These are phyloP conservation scores for Albophoma yamanashiensis DNA, from an alignment of 2,329 filamentous ascomycete genomes.

Conservation along the genomic window DNA sequence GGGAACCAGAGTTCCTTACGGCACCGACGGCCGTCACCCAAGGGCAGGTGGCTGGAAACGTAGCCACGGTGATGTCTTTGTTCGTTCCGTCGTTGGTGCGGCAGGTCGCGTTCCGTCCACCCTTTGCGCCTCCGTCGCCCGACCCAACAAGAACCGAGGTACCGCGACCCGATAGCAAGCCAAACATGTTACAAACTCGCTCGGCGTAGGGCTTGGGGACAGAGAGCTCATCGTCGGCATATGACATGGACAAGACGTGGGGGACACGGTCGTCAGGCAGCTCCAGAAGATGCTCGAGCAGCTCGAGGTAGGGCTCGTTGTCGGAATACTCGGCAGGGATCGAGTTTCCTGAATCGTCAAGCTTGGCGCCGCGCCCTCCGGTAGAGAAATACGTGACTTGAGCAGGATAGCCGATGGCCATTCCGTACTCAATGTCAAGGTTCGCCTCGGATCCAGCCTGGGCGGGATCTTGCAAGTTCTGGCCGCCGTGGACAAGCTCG, in stretches of 20 bases:
- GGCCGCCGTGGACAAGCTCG: constrained; percentile 29
- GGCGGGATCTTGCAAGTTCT: constrained; percentile 28
- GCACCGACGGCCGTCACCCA: constrained; percentile 59
- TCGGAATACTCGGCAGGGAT: constrained; percentile 17
- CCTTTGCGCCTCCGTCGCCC: constrained; percentile 39
- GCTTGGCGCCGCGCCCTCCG: constrained; percentile 30
- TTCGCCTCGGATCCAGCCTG: constrained; percentile 32
- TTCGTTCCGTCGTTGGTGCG: constrained; percentile 47
- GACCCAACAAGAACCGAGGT: constrained; percentile 38
- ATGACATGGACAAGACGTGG: constrained; percentile 46
- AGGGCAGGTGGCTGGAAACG: constrained; percentile 57
- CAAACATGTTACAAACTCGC: constrained; percentile 41
- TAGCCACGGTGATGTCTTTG: constrained; percentile 43
- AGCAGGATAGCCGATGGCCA: constrained; percentile 33
- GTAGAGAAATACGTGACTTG: constrained; percentile 33
- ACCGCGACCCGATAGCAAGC: constrained; percentile 40
- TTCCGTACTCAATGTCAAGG: constrained; percentile 37
- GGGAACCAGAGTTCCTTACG: constrained; percentile 27
- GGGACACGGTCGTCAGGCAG: constrained; percentile 34
- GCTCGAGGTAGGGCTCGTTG: constrained; percentile 49
- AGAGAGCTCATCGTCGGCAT: constrained; percentile 46
- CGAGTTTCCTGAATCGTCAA: constrained; percentile 25
- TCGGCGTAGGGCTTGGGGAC: constrained; percentile 40
- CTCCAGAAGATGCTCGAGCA: constrained; percentile 37
- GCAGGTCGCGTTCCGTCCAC: constrained; percentile 38